A percentile compares a stretch with the other conserved stretches of the same genome.
These are phyloP conservation scores for Xerocomus brunneocitrinus DNA, from an alignment of 768 basidiomycete genomes.

Conservation along the genomic window DNA sequence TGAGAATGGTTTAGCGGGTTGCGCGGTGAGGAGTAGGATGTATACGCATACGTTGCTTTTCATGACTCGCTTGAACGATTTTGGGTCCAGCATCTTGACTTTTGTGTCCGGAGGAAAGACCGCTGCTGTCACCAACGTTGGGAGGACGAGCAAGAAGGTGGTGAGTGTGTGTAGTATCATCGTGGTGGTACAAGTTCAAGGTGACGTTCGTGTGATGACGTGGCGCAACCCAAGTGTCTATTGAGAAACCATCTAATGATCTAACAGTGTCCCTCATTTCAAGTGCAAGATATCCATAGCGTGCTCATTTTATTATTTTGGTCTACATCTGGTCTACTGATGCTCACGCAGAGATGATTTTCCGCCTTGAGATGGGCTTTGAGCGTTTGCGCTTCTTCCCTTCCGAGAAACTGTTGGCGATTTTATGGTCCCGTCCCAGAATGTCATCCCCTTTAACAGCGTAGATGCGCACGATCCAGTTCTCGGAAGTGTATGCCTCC, in stretches of 20 bases:
- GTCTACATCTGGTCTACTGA: neutral
- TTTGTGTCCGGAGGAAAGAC: constrained; percentile 47
- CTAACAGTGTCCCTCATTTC: no score
- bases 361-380: constrained; percentile 63
- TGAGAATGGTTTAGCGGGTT: neutral
- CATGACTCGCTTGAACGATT: constrained; percentile 67
- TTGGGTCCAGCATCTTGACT: constrained; percentile 72
- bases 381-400: constrained; percentile 89
- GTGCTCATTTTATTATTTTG: neutral
- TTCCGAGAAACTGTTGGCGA: constrained; percentile 74
- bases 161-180: constrained; percentile 25
- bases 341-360: constrained; percentile 31
- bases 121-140: constrained; percentile 39
- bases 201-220: neutral
- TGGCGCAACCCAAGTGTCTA: neutral
- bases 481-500: constrained; percentile 98
- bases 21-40: neutral
- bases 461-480: constrained; percentile 99
- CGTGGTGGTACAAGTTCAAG: constrained; percentile 5
- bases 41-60: constrained; percentile 60
- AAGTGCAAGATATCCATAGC: neutral
- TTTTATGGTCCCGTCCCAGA: constrained; percentile 86
- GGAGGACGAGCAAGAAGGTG: constrained; percentile 23
- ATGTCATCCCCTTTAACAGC: constrained; percentile 92
- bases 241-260: no score